These are phyloP conservation scores for Pseudevernia furfuracea DNA, from an alignment of 495 filamentous ascomycete genomes.

Conservation along the genomic window DNA sequence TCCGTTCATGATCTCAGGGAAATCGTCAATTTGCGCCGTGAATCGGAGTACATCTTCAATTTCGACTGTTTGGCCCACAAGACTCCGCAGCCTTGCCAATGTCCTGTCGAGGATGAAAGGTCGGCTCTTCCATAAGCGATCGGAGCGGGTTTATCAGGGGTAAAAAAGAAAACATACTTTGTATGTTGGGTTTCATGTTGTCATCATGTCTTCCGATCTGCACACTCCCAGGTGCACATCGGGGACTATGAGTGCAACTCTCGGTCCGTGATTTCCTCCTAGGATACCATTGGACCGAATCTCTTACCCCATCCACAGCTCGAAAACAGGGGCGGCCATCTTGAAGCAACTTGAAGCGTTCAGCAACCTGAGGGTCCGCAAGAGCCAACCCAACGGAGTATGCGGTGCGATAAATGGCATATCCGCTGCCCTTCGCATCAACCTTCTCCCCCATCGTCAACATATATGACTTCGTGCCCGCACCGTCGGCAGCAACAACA, in stretches of 20 bases:
- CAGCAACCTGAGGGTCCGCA: no score
- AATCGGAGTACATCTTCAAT: slow-evolving; percentile 45
- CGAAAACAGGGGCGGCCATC: no score
- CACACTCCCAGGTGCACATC: neutral
- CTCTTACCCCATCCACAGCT: no score
- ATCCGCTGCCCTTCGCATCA: neutral
- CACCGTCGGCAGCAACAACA: no score
- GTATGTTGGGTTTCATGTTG: slow-evolving; percentile 4
- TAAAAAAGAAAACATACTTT: neutral
- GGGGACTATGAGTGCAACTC: neutral
- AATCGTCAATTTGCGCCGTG: slow-evolving; percentile 48
- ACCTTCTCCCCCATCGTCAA: slow-evolving; percentile 5
- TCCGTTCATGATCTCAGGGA: slow-evolving; percentile 44
- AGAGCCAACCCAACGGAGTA: no score
- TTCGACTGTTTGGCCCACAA: slow-evolving; percentile 48
- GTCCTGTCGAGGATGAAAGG: neutral
- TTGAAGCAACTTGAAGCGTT: no score
- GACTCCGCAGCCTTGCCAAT: slow-evolving; percentile 29
- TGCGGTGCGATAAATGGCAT: no score
- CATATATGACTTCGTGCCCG: no score
- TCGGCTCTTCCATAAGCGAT: neutral
- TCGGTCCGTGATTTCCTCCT: neutral
- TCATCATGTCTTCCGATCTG: neutral
- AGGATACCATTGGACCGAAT: neutral
- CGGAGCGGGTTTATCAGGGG: no score